These are phyloP conservation scores for Malassezia nana DNA, from an alignment of 1,284 basidiomycete species.

Conservation along the genomic window DNA sequence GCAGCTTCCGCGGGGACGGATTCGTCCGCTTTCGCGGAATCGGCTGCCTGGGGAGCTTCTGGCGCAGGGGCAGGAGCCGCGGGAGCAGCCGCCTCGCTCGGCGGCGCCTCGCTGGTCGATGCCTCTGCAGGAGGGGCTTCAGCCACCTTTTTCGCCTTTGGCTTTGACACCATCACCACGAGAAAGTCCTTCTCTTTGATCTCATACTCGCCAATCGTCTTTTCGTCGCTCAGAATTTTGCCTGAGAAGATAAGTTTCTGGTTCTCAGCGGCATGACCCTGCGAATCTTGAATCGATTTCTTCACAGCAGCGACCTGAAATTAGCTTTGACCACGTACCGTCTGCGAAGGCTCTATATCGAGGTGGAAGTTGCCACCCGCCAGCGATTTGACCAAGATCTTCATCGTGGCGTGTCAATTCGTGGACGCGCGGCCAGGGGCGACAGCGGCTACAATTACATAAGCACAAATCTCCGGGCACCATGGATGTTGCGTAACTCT, in stretches of 20 bases:
- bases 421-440: background rate
- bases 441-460: background rate
- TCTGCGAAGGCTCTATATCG: slow-evolving; percentile 40
- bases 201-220: slow-evolving; percentile 74
- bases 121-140: background rate
- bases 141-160: slow-evolving; percentile 21
- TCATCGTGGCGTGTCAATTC: slow-evolving; percentile 25
- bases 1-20: background rate
- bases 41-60: background rate
- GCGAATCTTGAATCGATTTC: slow-evolving; percentile 66
- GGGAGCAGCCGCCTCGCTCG: background rate
- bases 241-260: slow-evolving; percentile 97
- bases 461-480: background rate
- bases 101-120: background rate
- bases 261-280: slow-evolving; percentile 62
- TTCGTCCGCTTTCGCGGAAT: background rate
- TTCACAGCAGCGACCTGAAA: slow-evolving; percentile 62
- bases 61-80: background rate
- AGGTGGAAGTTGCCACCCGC: slow-evolving; percentile 45
- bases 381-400: slow-evolving; percentile 45
- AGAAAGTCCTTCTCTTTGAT: slow-evolving; percentile 99
- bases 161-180: slow-evolving; percentile 93
- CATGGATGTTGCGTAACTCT: background rate
- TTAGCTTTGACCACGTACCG: slow-evolving; percentile 15
- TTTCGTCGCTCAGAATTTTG: slow-evolving; percentile 80